Base-by-base conservation (phyloP, 2,329 filamentous ascomycete genomes). In the Fusarium setosum region DNA sequence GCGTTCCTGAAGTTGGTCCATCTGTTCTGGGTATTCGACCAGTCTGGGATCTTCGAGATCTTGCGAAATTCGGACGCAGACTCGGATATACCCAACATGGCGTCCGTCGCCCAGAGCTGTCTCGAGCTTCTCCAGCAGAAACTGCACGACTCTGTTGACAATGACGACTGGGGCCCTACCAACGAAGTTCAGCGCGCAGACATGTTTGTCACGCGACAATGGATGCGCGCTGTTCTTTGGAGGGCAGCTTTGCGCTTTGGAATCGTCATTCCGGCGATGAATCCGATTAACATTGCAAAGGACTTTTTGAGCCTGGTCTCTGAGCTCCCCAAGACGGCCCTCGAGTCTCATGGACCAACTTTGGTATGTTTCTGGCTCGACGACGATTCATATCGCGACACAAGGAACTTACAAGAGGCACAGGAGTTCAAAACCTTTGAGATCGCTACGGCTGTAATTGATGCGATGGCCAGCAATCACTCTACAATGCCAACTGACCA, bases 201-300 rank as follows among this genome's bases (percentile, higher is more conserved):
- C 47, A 76, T 84, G n/a, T 80, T 77, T 56, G 81, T 84, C 4
- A 84, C 82, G 0, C 73, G 80, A 2, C 81, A 83, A 42, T 84
- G 82, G 82, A 84, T 84, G 82, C 78, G 81, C 8, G 79, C 82
- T 38, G 76, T 84, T 4, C 61, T 84, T 13, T 84, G 82, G 82
- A 76, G 81, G 15, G 75, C 80, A 2, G 76, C 79, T 1, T 70
- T 78, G 24, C 70, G 74, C 1, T 75, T 74, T 56, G 74, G 74
- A 4, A 76, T 76, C 10, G 72, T 69, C n/a, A 60, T 75, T 37
- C 58, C 70, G 26, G 58, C 68, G 2, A 64, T 75, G 61, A 72
- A 79, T 51, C 82, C 82, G 0, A 73, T 84, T 4, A 73, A 78
- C 15, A 82, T 84, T 40, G 82, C 82, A 4, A 76, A 76, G 13